Conservation (phyloP, 2,329 filamentous ascomycete species). For the Colletotrichum lupini region DNA sequence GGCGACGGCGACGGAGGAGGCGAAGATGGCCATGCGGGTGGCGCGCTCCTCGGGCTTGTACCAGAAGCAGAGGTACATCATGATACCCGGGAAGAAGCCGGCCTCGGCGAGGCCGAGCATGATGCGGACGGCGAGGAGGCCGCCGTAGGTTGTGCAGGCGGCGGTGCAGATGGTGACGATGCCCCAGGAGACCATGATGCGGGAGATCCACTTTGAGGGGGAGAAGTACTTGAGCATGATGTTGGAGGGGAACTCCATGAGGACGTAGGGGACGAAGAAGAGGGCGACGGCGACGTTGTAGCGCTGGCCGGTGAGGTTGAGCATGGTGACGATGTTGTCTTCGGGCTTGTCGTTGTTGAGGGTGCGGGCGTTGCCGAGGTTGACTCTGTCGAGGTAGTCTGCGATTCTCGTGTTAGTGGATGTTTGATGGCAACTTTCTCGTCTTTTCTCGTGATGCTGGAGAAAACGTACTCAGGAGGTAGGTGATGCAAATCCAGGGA, state of each 20-base stretch:
- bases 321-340: conserved; percentile 45
- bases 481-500: conserved; percentile 47
- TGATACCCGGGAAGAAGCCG: conserved; percentile 64
- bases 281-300: conserved; percentile 46
- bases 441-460: not conserved
- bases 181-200: conserved; percentile 59
- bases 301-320: conserved; percentile 44
- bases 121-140: conserved; percentile 59
- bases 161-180: conserved; percentile 61
- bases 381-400: conserved; percentile 46
- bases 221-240: conserved; percentile 49
- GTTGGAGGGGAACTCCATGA: conserved; percentile 47
- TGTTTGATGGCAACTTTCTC: not conserved
- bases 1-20: conserved; percentile 66
- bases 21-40: conserved; percentile 69
- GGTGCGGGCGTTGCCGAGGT: conserved; percentile 47
- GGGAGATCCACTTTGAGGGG: conserved; percentile 46
- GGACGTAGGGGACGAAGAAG: conserved; percentile 44
- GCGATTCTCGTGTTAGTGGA: not conserved
- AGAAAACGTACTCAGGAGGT: conserved; percentile 42
- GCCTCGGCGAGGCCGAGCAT: conserved; percentile 63
- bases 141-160: conserved; percentile 57
- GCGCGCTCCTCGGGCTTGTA: conserved; percentile 70
- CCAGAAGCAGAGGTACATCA: conserved; percentile 72
- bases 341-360: conserved; percentile 48